Evolutionary conservation across 1,139 yeast genomes (phyloP), one percentile per base, ranked within the genome.

Genomic region (Kurtzmaniella quercitrusa): DNA sequence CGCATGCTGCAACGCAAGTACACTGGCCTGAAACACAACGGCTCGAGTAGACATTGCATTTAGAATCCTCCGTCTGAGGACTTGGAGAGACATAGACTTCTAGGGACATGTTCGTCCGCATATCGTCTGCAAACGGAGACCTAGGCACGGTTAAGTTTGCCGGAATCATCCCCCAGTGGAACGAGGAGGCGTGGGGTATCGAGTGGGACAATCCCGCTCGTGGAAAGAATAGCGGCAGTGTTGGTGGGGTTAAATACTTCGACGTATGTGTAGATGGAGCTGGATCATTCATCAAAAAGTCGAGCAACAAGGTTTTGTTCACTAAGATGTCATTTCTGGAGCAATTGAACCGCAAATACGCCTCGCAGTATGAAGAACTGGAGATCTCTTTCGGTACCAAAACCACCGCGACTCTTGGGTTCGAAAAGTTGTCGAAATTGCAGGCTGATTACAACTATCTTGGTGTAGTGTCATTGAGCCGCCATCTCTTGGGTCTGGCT

Each of bases 141-240:
- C 50, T 77, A 1, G 88, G 88, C 34, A 87, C 95, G 0, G 70
- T 90, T 4, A 63, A 73, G 44, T 90, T 59, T 53, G 58, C 76
- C 0, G 97, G 97, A 0, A 38, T 46, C 0, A 62, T 89, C 1
- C 60, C 78, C 0, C 66, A 64, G 3, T 89, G 96, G 96, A 79
- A 81, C 0, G 59, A 59, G 6, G 34, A 44, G 0, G 90, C 93
- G 0, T 63, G 78, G 14, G 97, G 97, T 0, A 73, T 91, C 1
- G 97, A 91, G 58, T 91, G 97, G 97, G 97, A 91, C 58, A 70
- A 80, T 43, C 61, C 73, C 1, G 56, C 56, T 4, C 70, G 80
- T 41, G 98, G 98, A 11, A 85, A 87, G 58, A 90, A 93, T 57
- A 76, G 79, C 52, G 98, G 98, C 8, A 68, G 72, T 23, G 77